Evolutionary conservation across 768 basidiomycete genomes (phyloP).

Genomic region (Panaeolus papilionaceus): DNA sequence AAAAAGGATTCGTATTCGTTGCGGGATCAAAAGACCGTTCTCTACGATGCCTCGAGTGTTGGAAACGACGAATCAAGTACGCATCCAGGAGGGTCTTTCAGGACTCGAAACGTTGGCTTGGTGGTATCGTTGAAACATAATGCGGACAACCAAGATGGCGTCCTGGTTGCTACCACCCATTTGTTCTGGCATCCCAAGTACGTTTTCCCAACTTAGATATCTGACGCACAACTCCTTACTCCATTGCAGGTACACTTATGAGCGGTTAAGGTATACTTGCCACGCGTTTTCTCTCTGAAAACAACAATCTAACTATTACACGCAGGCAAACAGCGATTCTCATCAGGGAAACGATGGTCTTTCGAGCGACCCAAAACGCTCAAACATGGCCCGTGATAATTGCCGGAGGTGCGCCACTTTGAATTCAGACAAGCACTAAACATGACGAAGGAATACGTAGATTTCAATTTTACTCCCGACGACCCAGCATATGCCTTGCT

Average conservation of each 20-base stretch:
- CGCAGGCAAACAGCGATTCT: conserved; percentile 80
- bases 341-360: conserved; percentile 63
- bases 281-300: conserved; percentile 6
- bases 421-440: neutral
- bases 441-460: conserved; percentile 42
- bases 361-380: conserved; percentile 51
- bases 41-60: conserved; percentile 74
- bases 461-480: conserved; percentile 89
- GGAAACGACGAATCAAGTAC: conserved; percentile 40
- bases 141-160: conserved; percentile 50
- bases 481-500: conserved; percentile 86
- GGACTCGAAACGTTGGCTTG: conserved; percentile 82
- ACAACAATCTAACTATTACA: neutral
- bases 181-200: conserved; percentile 95
- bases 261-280: conserved; percentile 67
- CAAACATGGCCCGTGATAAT: conserved; percentile 80
- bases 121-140: conserved; percentile 68
- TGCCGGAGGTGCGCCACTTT: conserved; percentile 69
- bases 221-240: neutral
- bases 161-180: conserved; percentile 89
- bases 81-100: conserved; percentile 64
- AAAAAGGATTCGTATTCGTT: conserved; percentile 56
- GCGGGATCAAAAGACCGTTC: conserved; percentile 53
- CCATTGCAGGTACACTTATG: conserved; percentile 71
- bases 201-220: conserved; percentile 20